Base-by-base conservation (phyloP, 1,284 basidiomycete species). In the Cutaneotrichosporon daszewskae region DNA sequence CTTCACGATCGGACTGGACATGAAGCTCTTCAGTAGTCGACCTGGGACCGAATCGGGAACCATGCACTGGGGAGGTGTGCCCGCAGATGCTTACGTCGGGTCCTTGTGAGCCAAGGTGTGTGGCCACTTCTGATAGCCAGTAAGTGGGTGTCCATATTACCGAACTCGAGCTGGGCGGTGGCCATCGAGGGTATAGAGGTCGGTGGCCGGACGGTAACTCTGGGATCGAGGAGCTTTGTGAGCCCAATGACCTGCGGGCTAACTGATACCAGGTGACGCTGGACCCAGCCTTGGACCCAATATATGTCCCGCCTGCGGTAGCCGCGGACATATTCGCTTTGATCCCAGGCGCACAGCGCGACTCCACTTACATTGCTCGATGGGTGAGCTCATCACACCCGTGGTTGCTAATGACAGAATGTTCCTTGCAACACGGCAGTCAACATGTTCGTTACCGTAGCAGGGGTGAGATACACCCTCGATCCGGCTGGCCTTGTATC, bases 1-100 rank as follows among this genome's bases (percentile, higher is more conserved):
- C 16, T 53, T 61, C 39, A 59, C 59, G 5, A 51, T 69, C 22
- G 64, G 65, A 11, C 54, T 66, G 38, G 60, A 66, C 38, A 55
- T 64, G n/a, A 37, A 32, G 9, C 41, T 38, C 10, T 56, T 49
- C 29, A 26, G 48, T 1, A 25, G 26, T 4, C 31, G 40, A 13
- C 26, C 38, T 4, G 27, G 37, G 10, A 7, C 13, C 10, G 47
- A 38, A 3, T 64, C 62, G 0, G 69, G 69, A 0, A 51, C 34
- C 0, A 40, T 69, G 2, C 64, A 69, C 45, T 71, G 67, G 66
- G 69, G 69, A 7, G 69, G 57, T 9, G 62, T 57, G 17, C 65
- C 64, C 0, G n/a, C 27, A 1, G 42, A 31, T 3, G 42, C 50
- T 0, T 66, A 59, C 38, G 39, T 47, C 1, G 67, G 67, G 5